These are phyloP conservation scores for Apiotrichum porosum DNA, from an alignment of 1,284 basidiomycete genomes.

Conservation along the genomic window DNA sequence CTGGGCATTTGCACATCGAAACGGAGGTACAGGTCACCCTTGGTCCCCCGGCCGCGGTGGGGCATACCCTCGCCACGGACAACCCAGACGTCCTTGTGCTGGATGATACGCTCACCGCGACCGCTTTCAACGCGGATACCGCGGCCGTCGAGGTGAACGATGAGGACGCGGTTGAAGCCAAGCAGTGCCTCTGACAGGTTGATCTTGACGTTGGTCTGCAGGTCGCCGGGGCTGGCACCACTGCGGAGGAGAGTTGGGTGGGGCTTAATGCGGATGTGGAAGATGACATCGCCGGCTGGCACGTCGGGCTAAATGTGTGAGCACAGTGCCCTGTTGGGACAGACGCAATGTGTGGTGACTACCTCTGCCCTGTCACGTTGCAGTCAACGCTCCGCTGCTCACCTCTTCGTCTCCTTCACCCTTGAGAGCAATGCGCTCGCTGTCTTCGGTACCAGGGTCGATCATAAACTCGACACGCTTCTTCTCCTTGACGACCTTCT, in stretches of 20 bases:
- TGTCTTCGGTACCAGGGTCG: constrained; percentile 81
- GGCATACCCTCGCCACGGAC: constrained; percentile 84
- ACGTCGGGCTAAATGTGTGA: constrained; percentile 60
- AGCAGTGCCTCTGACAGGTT: constrained; percentile 88
- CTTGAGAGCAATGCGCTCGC: constrained; percentile 76
- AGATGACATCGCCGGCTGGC: constrained; percentile 81
- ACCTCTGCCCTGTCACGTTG: neutral
- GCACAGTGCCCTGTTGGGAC: constrained; percentile 17
- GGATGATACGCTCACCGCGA: constrained; percentile 65
- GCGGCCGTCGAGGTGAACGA: constrained; percentile 84
- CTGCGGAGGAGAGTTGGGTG: constrained; percentile 63
- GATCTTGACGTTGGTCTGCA: constrained; percentile 52
- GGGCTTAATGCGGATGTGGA: constrained; percentile 64
- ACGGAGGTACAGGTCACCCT: constrained; percentile 75
- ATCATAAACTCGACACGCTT: constrained; percentile 79
- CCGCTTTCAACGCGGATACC: constrained; percentile 71
- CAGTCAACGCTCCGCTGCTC: constrained; percentile 1
- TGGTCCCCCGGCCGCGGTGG: constrained; percentile 59
- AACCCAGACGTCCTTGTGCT: constrained; percentile 65
- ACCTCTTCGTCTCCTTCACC: constrained; percentile 90
- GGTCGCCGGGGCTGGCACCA: constrained; percentile 23
- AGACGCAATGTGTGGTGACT: too few relatives aligned
- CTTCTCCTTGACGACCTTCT: constrained; percentile 78
- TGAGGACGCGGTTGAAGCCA: constrained; percentile 77
- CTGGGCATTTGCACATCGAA: constrained; percentile 73